Evolutionary conservation across 805 yeast species (phyloP), one percentile per base, ranked within the genome.

Genomic region (Wickerhamiella brachini): DNA sequence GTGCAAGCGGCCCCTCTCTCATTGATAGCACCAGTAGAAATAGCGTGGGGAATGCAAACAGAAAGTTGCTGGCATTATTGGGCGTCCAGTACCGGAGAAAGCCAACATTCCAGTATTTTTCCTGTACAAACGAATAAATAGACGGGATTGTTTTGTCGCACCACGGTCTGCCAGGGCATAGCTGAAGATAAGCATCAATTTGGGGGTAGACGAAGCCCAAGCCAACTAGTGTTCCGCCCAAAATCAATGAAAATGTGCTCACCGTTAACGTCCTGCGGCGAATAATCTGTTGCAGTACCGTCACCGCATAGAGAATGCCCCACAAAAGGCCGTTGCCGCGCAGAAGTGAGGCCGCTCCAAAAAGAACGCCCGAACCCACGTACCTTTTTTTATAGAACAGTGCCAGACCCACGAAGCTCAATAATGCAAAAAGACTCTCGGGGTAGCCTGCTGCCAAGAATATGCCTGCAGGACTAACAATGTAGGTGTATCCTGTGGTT

Each of bases 91-190:
- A 93, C 42, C 67, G 71, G 51, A 93, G 65, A 49, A 89, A 78
- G 0, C 98, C 97, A 44, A 72, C 75, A 57, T 80, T 76, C 98
- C 98, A 93, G 64, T 90, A 88, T 56, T 79, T 72, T 1, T 67
- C 53, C 65, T 93, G 98, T 6, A 94, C 84, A 63, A 73, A 85
- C 2, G 76, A 64, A 58, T 80, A 80, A 13, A 90, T 69, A 21
- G 82, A 75, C 6, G 85, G 86, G 0, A 84, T 49, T 3, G 55
- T 52, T 4, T 68, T 56, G 13, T 68, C 54, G 63, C 98, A 90
- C 97, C 97, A 90, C 54, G 75, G 84, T 7, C 85, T 80, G 52
- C 87, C 73, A 1, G 87, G 85, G 62, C 98, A 93, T 55, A 78
- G 82, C 15, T 60, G 58, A 2, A 44, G 31, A 59, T 79, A 88